Evolutionary conservation across 805 yeast genomes (phyloP).

Genomic region (Sungouiella thailandica): DNA sequence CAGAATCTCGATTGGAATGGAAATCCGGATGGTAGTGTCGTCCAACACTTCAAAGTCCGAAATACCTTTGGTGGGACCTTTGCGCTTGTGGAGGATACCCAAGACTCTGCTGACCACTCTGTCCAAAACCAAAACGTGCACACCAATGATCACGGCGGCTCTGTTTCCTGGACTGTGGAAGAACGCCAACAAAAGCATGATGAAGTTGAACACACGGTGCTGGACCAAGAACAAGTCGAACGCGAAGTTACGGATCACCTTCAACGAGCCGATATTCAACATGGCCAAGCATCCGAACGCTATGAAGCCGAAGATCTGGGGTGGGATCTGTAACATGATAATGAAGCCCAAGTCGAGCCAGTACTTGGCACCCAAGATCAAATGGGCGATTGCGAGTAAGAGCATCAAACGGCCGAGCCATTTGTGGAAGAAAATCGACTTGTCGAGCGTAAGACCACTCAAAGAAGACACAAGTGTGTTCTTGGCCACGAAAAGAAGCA

Average conservation of each 20-base stretch:
- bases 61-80: constrained; percentile 34
- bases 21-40: constrained; percentile 34
- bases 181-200: constrained; percentile 38
- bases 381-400: constrained; percentile 31
- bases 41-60: constrained; percentile 38
- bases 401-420: constrained; percentile 42
- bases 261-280: constrained; percentile 32
- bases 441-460: constrained; percentile 40
- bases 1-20: constrained; percentile 29
- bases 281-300: constrained; percentile 35
- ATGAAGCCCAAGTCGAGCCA: constrained; percentile 38
- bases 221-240: constrained; percentile 42
- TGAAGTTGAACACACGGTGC: constrained; percentile 36
- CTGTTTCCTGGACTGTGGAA: constrained; percentile 37
- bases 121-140: constrained; percentile 40
- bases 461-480: constrained; percentile 34
- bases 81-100: constrained; percentile 26
- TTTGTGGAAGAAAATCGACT: constrained; percentile 35
- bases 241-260: constrained; percentile 32
- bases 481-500: constrained; percentile 34
- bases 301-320: constrained; percentile 47
- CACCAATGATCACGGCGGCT: constrained; percentile 34
- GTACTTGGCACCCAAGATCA: constrained; percentile 27
- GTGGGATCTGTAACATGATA: constrained; percentile 42
- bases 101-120: constrained; percentile 28